Evolutionary conservation across 768 basidiomycete species (phyloP).

Genomic region (Lactifluus subvellereus): DNA sequence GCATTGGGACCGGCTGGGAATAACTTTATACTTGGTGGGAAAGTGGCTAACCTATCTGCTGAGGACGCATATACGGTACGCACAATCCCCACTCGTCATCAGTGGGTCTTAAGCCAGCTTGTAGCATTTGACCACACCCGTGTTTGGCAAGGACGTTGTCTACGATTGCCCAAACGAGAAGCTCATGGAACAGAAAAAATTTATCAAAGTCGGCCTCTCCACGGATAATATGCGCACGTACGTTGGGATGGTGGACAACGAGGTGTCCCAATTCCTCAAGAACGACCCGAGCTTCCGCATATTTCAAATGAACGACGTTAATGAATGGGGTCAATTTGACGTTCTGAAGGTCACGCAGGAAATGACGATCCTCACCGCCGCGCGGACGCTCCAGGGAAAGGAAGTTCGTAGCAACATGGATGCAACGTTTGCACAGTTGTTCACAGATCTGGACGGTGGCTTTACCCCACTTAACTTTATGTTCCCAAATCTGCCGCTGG

Average conservation of each 20-base stretch:
- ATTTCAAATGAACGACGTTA: slow-evolving; percentile 59
- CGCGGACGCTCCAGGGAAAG: slow-evolving; percentile 86
- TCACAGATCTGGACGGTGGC: slow-evolving; percentile 87
- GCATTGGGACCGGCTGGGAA: slow-evolving; percentile 88
- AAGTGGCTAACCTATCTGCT: slow-evolving; percentile 85
- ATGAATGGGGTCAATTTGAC: slow-evolving; percentile 77
- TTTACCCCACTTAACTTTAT: slow-evolving; percentile 95
- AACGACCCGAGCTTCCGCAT: slow-evolving; percentile 57
- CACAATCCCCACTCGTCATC: neutral
- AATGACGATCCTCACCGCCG: slow-evolving; percentile 92
- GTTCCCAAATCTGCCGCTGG: slow-evolving; percentile 88
- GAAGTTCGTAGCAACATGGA: slow-evolving; percentile 79
- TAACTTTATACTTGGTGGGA: slow-evolving; percentile 92
- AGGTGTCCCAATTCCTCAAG: slow-evolving; percentile 56
- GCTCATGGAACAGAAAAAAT: slow-evolving; percentile 99
- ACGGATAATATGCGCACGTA: slow-evolving; percentile 88
- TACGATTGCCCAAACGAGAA: slow-evolving; percentile 95
- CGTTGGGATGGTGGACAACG: slow-evolving; percentile 43
- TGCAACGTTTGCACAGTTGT: slow-evolving; percentile 79
- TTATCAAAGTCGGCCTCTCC: slow-evolving; percentile 93
- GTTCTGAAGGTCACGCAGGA: slow-evolving; percentile 68
- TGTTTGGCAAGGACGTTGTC: slow-evolving; percentile 96
- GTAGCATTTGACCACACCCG: slow-evolving; percentile 86
- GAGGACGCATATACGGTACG: slow-evolving; percentile 95
- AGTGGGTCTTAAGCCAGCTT: neutral